Evolutionary conservation across 2,329 filamentous ascomycete genomes (phyloP).

Genomic region (Furcasterigmium furcatum): DNA sequence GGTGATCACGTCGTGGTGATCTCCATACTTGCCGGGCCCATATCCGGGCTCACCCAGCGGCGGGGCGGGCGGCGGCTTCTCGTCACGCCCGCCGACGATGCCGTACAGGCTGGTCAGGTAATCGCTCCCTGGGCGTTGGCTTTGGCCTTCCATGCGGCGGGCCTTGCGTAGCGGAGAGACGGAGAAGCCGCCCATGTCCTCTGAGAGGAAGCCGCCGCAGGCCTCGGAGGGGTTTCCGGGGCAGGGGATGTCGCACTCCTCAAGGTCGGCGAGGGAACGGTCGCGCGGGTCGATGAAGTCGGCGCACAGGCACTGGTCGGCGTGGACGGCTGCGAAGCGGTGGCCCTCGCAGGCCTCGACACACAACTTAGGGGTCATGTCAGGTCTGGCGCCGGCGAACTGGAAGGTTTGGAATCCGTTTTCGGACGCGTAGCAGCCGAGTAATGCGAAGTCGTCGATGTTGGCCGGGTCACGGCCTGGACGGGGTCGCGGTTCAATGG

Average conservation of each 20-base stretch:
- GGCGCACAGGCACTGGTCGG: conserved; percentile 42
- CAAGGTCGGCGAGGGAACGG: conserved; percentile 24
- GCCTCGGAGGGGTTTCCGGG: conserved; percentile 33
- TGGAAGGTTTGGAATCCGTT: conserved; percentile 31
- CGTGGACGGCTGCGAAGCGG: conserved; percentile 35
- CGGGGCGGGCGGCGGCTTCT: conserved; percentile 23
- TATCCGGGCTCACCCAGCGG: conserved; percentile 22
- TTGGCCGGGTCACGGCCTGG: conserved; percentile 23
- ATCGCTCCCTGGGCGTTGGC: conserved; percentile 17
- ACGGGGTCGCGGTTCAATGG: conserved; percentile 6
- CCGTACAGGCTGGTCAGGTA: conserved; percentile 42
- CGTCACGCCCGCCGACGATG: conserved; percentile 19
- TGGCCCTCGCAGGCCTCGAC: conserved; percentile 28
- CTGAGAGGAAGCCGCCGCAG: conserved; percentile 35
- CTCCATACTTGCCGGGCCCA: conserved; percentile 19
- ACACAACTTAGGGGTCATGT: conserved; percentile 38
- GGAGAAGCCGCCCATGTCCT: conserved; percentile 6
- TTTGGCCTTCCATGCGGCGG: conserved; percentile 17
- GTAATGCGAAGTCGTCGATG: conserved; percentile 27
- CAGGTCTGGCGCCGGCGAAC: conserved; percentile 17
- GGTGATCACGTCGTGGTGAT: conserved; percentile 19
- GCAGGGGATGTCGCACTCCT: conserved; percentile 33
- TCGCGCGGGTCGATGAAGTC: conserved; percentile 33
- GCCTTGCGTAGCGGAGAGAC: conserved; percentile 5
- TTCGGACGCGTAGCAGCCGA: conserved; percentile 39